Evolutionary conservation across 805 yeast genomes (phyloP).

Genomic region (Candida quercuum): DNA sequence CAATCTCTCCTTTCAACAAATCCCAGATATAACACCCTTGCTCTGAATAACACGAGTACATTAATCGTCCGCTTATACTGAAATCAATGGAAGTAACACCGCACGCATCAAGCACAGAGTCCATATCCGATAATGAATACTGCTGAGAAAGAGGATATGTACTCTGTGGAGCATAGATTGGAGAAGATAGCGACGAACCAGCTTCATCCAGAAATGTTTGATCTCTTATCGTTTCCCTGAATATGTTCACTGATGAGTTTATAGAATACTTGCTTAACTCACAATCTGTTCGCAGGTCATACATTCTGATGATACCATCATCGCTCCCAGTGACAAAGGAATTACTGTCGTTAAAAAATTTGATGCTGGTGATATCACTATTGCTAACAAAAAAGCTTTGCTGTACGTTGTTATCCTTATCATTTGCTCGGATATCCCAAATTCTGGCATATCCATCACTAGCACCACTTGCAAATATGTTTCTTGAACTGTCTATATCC

Average conservation of each 20-base stretch:
- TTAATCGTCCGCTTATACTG: conserved; percentile 65
- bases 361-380: conserved; percentile 58
- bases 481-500: conserved; percentile 24
- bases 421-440: conserved; percentile 55
- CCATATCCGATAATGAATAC: conserved; percentile 19
- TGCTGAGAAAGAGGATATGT: conserved; percentile 19
- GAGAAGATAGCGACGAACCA: conserved; percentile 1
- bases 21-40: conserved; percentile 79
- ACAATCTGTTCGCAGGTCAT: conserved; percentile 75
- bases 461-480: conserved; percentile 54
- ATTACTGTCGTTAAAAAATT: conserved; percentile 65
- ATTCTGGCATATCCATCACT: conserved; percentile 63
- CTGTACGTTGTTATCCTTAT: conserved; percentile 29
- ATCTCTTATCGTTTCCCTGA: conserved; percentile 1
- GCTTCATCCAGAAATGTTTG: conserved; percentile 12
- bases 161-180: conserved; percentile 4
- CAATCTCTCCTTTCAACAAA: conserved; percentile 53
- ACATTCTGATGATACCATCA: conserved; percentile 64
- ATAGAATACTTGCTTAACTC: conserved; percentile 47
- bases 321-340: conserved; percentile 75
- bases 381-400: conserved; percentile 50
- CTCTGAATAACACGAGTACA: conserved; percentile 74
- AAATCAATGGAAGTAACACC: conserved; percentile 72
- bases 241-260: conserved; percentile 9
- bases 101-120: conserved; percentile 42